These are phyloP conservation scores for Melampsora americana DNA, from an alignment of 1,284 basidiomycete species.

Conservation along the genomic window DNA sequence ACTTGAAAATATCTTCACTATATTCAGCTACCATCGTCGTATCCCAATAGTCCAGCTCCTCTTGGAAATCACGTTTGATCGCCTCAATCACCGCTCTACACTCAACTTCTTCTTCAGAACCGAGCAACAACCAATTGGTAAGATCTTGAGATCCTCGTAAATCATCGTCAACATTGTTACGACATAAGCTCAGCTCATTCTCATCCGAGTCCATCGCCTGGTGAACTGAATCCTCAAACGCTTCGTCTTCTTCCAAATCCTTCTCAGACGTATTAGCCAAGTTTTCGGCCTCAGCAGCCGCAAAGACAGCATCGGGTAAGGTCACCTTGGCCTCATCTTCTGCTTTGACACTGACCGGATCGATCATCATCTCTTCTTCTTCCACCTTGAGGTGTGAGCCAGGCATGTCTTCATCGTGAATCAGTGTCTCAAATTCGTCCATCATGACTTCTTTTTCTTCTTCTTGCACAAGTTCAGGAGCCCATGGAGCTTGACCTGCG, in stretches of 20 bases:
- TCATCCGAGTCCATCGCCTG: slow-evolving; percentile 32
- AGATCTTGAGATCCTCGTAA: slow-evolving; percentile 50
- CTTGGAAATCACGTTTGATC: slow-evolving; percentile 54
- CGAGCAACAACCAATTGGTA: slow-evolving; percentile 65
- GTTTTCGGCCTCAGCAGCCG: slow-evolving; percentile 50
- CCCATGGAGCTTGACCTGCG: slow-evolving; percentile 18
- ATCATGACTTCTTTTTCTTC: slow-evolving; percentile 28
- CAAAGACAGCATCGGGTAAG: slow-evolving; percentile 11
- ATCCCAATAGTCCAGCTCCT: slow-evolving; percentile 77
- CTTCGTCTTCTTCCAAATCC: slow-evolving; percentile 63
- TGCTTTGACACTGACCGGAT: background rate
- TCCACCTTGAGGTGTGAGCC: background rate
- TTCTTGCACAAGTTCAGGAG: slow-evolving; percentile 5
- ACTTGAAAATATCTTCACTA: slow-evolving; percentile 91
- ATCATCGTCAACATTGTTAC: slow-evolving; percentile 35
- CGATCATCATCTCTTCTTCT: slow-evolving; percentile 26
- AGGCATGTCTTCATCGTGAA: background rate
- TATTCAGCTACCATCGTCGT: slow-evolving; percentile 98
- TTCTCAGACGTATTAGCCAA: slow-evolving; percentile 63
- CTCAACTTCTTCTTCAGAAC: slow-evolving; percentile 52
- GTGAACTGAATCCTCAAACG: background rate
- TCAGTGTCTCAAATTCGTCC: slow-evolving; percentile 16
- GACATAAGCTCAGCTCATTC: slow-evolving; percentile 43
- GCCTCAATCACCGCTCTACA: slow-evolving; percentile 52
- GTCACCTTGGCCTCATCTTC: slow-evolving; percentile 20